A percentile compares a stretch with the other conserved stretches of the same genome.
phyloP scores from a whole-genome alignment of 1,284 basidiomycete genomes.

The Inonotus obliquus region DNA sequence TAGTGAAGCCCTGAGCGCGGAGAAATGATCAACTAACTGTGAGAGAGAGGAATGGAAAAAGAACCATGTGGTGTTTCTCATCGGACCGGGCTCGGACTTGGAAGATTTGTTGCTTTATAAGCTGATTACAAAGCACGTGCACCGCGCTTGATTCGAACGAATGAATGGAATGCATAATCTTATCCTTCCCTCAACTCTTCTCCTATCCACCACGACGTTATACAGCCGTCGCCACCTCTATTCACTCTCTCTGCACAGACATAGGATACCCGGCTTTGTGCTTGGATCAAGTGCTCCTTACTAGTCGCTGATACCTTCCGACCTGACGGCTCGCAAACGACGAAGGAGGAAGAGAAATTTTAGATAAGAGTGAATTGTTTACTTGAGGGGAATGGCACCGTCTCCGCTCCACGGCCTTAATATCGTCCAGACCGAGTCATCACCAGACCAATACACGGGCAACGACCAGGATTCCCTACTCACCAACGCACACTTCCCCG shows the following conservation, averaged over 20 bases:
- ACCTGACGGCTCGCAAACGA: background rate
- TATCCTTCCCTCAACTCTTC: background rate
- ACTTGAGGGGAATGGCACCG: conserved; percentile 40
- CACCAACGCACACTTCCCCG: conserved; percentile 59
- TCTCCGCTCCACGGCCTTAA: conserved; percentile 74
- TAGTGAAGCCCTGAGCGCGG: no score
- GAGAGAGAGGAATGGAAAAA: background rate
- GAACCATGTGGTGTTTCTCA: background rate
- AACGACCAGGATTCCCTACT: conserved; percentile 47
- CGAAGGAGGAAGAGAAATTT: background rate
- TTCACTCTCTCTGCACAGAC: background rate
- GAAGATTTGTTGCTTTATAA: background rate
- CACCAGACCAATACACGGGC: conserved; percentile 34
- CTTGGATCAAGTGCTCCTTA: background rate
- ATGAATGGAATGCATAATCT: background rate
- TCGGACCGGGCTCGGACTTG: background rate
- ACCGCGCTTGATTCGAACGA: no score
- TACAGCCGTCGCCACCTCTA: background rate
- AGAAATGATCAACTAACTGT: no score
- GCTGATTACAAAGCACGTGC: background rate
- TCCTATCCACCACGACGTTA: background rate
- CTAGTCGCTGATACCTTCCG: background rate
- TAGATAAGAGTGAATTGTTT: background rate
- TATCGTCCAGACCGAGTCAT: conserved; percentile 52
- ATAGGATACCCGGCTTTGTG: background rate